Percentiles rank a stretch among this genome's conserved stretches.
These are phyloP conservation scores for Cyberlindnera petersonii DNA, from an alignment of 805 yeast genomes.

Conservation along the genomic window DNA sequence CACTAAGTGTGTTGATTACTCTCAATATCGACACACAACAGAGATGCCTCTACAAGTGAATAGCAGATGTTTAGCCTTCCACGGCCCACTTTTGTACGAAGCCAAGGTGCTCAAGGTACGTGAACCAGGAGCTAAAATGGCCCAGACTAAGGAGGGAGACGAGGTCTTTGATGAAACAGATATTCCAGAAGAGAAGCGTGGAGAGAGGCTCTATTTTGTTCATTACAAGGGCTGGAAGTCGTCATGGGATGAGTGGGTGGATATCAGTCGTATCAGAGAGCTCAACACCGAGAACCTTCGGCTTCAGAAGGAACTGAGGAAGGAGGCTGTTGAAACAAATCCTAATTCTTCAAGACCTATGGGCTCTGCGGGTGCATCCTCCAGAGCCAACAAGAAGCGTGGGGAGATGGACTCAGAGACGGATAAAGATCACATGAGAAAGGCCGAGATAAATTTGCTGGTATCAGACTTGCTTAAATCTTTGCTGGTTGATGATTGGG, in stretches of 20 bases:
- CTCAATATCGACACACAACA: neutral
- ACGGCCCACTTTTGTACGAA: conserved; percentile 87
- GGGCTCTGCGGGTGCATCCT: no score
- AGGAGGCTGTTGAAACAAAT: no score
- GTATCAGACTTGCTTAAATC: conserved; percentile 69
- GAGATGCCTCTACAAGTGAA: conserved; percentile 19
- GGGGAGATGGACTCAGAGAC: conserved; percentile 31
- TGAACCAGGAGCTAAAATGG: conserved; percentile 44
- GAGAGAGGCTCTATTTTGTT: conserved; percentile 51
- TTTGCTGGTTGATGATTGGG: conserved; percentile 90
- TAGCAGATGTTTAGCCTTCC: conserved; percentile 68
- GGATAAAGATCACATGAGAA: conserved; percentile 24
- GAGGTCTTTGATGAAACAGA: conserved; percentile 16
- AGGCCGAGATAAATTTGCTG: conserved; percentile 44
- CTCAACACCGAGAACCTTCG: conserved; percentile 63
- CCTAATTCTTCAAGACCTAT: no score
- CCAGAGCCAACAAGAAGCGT: conserved; percentile 27
- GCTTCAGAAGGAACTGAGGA: conserved; percentile 56
- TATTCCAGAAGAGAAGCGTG: conserved; percentile 35
- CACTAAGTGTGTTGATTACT: no score
- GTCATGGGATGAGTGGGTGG: conserved; percentile 97
- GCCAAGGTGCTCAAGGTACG: conserved; percentile 72
- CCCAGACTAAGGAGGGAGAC: conserved; percentile 40
- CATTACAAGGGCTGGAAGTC: conserved; percentile 96
- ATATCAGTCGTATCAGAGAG: conserved; percentile 60